phyloP scores from a whole-genome alignment of 345 rosid genomes.

The Arabidopsis suecica region DNA sequence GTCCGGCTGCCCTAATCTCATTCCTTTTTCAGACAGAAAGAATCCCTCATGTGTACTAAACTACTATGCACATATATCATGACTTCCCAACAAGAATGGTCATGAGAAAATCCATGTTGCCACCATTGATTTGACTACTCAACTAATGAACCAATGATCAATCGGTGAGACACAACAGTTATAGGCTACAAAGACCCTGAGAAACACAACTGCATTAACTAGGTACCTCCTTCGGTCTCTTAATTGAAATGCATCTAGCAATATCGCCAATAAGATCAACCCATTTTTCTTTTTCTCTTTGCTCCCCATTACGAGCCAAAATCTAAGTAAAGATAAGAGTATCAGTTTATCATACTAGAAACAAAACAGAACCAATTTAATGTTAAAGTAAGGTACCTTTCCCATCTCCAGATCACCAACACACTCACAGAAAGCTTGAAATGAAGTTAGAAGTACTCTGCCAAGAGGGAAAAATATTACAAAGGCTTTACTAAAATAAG shows the following conservation, averaged over 20 bases:
- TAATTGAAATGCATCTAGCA: slow-evolving; percentile 88
- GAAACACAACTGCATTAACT: slow-evolving; percentile 26
- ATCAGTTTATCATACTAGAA: slow-evolving; percentile 26
- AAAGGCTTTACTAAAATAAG: slow-evolving; percentile 19
- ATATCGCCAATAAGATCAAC: slow-evolving; percentile 82
- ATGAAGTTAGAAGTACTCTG: slow-evolving; percentile 89
- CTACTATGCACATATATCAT: slow-evolving; percentile 24
- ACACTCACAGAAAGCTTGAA: slow-evolving; percentile 97
- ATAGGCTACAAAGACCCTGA: slow-evolving; percentile 11
- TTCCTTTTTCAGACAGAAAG: slow-evolving; percentile 5
- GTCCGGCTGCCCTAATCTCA: neutral
- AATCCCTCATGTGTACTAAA: slow-evolving; percentile 3
- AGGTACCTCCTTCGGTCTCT: slow-evolving; percentile 95
- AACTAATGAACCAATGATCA: slow-evolving; percentile 26
- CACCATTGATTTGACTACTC: slow-evolving; percentile 5
- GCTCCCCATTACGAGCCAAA: slow-evolving; percentile 89
- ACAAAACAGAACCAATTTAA: slow-evolving; percentile 24
- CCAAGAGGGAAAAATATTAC: slow-evolving; percentile 37
- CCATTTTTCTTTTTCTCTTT: slow-evolving; percentile 90
- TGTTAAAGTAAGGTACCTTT: slow-evolving; percentile 61
- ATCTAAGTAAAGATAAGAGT: slow-evolving; percentile 55
- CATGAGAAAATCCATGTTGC: slow-evolving; percentile 22
- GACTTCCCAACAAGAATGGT: slow-evolving; percentile 17
- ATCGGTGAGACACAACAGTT: slow-evolving; percentile 20
- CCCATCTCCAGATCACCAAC: slow-evolving; percentile 99